Evolutionary conservation across 768 basidiomycete genomes (phyloP), one percentile per base, ranked within the genome.

Genomic region (Fibroporia radiculosa): DNA sequence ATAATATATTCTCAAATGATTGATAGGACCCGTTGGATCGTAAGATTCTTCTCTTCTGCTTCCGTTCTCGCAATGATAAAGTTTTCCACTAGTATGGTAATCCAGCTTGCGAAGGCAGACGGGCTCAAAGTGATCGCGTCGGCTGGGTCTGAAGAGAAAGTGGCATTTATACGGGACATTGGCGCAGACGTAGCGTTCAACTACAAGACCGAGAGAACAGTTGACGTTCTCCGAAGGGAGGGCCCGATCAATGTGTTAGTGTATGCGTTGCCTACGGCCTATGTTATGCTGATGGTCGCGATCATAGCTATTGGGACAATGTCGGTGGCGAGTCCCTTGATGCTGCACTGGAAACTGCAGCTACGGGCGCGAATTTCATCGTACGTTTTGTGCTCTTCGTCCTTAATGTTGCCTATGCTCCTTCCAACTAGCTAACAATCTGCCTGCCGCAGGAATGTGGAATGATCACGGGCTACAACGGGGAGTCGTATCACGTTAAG

Each of bases 121-220:
- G 73, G 73, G 0, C 48, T 69, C 28, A 82, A 79, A 52, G 84
- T 87, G 29, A 82, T 89, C 39, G 80, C 74, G 0, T 82, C 78
- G 0, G 79, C 82, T 0, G 82, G 86, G 1, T 74, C 76, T 0
- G 81, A 86, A n/a, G 79, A 82, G 41, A 87, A 89, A 60, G 80
- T 87, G 6, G 58, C 66, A 4, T 82, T 73, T 54, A 40, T 82
- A 61, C 71, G 70, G 39, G 68, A 70, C 2, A 51, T 83, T n/a
- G 84, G 82, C 0, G 75, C 77, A 0, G 83, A 88, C 51, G 72
- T 81, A 5, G 77, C 71, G 0, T 85, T 84, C 66, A 84, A 87
- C 59, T 86, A 83, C 64, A 83, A 88, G 69, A 84, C 72, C 0
- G 66, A 66, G 0, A 64, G 66, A 37, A 77, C 74, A 0, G 54